These are phyloP conservation scores for Neospora caninum DNA, from an alignment of 169 alveolate species.

Conservation along the genomic window DNA sequence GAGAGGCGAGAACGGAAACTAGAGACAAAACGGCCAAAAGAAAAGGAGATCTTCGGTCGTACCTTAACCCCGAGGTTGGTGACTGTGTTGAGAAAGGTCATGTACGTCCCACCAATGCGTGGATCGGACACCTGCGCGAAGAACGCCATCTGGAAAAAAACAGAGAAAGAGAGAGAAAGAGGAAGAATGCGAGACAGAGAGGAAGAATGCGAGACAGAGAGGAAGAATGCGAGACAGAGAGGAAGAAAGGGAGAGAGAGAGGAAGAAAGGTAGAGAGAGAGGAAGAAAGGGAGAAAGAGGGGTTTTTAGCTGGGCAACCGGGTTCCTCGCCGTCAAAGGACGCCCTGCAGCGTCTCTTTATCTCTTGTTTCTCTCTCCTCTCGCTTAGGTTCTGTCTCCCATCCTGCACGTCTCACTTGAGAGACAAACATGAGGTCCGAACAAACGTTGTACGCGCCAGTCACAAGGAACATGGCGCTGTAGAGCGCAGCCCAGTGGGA, in stretches of 20 bases:
- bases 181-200: neutral
- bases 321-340: too few species aligned
- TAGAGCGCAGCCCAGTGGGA: neutral
- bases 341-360: neutral
- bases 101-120: slow-evolving; percentile 70
- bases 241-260: neutral
- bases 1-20: neutral
- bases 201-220: neutral
- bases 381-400: neutral
- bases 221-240: neutral
- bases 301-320: too few species aligned
- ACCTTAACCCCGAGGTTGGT: slow-evolving; percentile 67
- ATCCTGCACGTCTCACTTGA: neutral
- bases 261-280: neutral
- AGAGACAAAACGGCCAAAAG: neutral
- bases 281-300: too few species aligned
- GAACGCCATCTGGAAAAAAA: slow-evolving; percentile 59
- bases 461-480: slow-evolving; percentile 1
- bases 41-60: neutral
- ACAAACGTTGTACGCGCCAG: slow-evolving; percentile 35
- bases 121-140: slow-evolving; percentile 67
- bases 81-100: slow-evolving; percentile 70
- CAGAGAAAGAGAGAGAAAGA: too few species aligned
- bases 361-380: neutral
- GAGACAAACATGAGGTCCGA: slow-evolving; percentile 57